These are phyloP conservation scores for Xylaria intraflava DNA, from an alignment of 495 filamentous ascomycete genomes.

Conservation along the genomic window DNA sequence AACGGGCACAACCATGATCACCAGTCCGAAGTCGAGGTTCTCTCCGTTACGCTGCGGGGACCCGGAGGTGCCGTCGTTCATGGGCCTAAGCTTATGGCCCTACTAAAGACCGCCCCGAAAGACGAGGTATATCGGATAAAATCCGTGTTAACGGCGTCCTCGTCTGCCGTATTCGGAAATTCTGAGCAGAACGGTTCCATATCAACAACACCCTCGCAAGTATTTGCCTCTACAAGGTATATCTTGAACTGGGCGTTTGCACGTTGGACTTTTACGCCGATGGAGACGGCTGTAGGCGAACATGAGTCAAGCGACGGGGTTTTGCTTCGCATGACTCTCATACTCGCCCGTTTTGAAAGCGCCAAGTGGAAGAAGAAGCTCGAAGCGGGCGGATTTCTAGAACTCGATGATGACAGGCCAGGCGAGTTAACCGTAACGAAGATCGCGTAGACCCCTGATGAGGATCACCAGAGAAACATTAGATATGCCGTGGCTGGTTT, in stretches of 20 bases:
- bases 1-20: slow-evolving; percentile 45
- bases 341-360: slow-evolving; percentile 78
- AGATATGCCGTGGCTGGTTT: neutral
- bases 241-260: slow-evolving; percentile 98
- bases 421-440: slow-evolving; percentile 40
- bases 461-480: neutral
- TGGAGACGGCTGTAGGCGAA: slow-evolving; percentile 37
- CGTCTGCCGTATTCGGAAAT: slow-evolving; percentile 42
- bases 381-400: slow-evolving; percentile 53
- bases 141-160: slow-evolving; percentile 60
- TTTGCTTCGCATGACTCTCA: slow-evolving; percentile 70
- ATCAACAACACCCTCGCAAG: slow-evolving; percentile 1
- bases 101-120: slow-evolving; percentile 67
- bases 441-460: slow-evolving; percentile 26
- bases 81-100: slow-evolving; percentile 52
- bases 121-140: slow-evolving; percentile 97
- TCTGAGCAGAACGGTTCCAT: slow-evolving; percentile 46
- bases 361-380: slow-evolving; percentile 84
- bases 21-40: slow-evolving; percentile 83
- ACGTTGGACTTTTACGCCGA: slow-evolving; percentile 78
- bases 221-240: slow-evolving; percentile 40
- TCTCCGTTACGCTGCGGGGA: slow-evolving; percentile 61
- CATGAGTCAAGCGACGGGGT: slow-evolving; percentile 43
- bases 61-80: slow-evolving; percentile 46
- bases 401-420: slow-evolving; percentile 35